Evolutionary conservation across 108 stramenopile species (phyloP).

Genomic region (Fragilariopsis cylindrus): DNA sequence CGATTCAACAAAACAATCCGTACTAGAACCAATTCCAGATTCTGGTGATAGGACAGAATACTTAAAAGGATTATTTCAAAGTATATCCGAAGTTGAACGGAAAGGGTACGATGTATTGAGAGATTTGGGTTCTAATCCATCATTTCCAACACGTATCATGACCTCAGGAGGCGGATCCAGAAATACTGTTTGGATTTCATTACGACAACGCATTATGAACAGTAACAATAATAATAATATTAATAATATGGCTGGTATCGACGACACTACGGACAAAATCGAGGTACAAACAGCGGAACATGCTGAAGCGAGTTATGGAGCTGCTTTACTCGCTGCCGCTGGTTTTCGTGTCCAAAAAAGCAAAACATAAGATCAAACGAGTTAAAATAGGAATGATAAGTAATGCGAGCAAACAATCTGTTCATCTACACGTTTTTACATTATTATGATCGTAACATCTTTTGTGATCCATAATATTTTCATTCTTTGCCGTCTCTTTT

Average conservation of each 20-base stretch:
- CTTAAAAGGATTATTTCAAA: conserved; percentile 79
- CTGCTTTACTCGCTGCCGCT: conserved; percentile 85
- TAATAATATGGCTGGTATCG: conserved; percentile 10
- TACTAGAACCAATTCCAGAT: conserved; percentile 68
- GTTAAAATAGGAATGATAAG: background rate
- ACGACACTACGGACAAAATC: conserved; percentile 21
- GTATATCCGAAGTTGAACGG: conserved; percentile 74
- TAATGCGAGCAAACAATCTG: no score
- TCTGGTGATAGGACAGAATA: conserved; percentile 54
- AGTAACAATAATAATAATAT: background rate
- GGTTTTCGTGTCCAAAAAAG: conserved; percentile 32
- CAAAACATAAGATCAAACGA: background rate
- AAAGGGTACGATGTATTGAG: conserved; percentile 76
- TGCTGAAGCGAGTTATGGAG: conserved; percentile 89
- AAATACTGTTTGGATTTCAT: conserved; percentile 78
- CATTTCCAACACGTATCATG: conserved; percentile 48
- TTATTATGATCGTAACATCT: no score
- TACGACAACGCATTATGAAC: conserved; percentile 74
- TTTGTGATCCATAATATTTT: background rate
- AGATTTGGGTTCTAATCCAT: conserved; percentile 81
- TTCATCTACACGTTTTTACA: no score
- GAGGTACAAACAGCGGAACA: conserved; percentile 65
- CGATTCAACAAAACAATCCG: conserved; percentile 73
- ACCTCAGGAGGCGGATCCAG: conserved; percentile 89
- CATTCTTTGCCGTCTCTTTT: background rate